phyloP scores from a whole-genome alignment of 495 filamentous ascomycete genomes.

The Pseudoneurospora amorphoporcata region DNA sequence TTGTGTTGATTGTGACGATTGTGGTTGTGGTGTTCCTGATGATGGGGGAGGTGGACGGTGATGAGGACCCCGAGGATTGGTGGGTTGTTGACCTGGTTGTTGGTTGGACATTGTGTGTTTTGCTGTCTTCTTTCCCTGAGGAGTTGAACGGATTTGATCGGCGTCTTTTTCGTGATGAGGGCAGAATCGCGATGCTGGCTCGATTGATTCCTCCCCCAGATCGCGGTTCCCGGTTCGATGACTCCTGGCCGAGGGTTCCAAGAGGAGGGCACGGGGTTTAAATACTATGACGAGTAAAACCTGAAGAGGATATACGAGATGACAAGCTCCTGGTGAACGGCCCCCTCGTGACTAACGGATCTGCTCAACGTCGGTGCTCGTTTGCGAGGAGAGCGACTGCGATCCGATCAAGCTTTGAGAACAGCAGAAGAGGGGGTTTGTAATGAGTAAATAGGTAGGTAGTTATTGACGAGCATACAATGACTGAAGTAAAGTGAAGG shows the following conservation, averaged over 20 bases:
- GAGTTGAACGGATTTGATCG: background rate
- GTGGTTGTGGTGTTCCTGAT: background rate
- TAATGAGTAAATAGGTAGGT: background rate
- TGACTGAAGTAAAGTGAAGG: background rate
- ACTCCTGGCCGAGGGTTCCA: background rate
- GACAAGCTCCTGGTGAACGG: background rate
- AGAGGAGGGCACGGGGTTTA: background rate
- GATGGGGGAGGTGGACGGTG: background rate
- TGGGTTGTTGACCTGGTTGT: background rate
- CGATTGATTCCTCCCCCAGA: background rate
- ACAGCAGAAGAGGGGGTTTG: background rate
- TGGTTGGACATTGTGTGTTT: background rate
- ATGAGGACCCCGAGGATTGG: background rate
- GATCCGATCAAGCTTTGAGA: background rate
- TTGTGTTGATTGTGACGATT: background rate
- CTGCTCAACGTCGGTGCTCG: background rate
- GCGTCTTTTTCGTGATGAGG: background rate
- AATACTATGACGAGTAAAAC: background rate
- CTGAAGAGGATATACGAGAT: background rate
- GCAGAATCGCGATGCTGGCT: background rate
- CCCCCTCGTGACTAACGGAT: background rate
- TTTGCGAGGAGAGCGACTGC: background rate
- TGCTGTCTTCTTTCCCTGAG: background rate
- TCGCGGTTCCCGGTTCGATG: background rate
- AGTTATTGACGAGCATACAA: background rate